A percentile compares a stretch with the other conserved stretches of the same genome.
phyloP scores from a whole-genome alignment of 208 protist genomes.

The Phytomonas francai region DNA sequence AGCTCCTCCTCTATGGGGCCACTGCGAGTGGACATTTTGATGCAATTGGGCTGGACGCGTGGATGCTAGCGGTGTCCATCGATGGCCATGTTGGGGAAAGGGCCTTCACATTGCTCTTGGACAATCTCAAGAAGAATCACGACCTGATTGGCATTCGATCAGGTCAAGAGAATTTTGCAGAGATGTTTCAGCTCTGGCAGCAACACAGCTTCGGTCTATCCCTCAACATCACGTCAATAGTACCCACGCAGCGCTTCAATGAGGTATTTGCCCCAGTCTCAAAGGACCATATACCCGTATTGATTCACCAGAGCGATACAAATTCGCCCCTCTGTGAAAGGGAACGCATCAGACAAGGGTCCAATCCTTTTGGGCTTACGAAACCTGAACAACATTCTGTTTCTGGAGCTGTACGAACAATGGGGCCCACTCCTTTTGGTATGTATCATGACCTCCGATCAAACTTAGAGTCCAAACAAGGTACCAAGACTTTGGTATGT shows the following conservation, averaged over 20 bases:
- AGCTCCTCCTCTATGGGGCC: conserved; percentile 49
- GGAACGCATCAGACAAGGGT: not conserved
- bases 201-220: not conserved
- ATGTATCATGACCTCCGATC: not conserved
- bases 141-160: not conserved
- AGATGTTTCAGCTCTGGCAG: not conserved
- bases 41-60: conserved; percentile 52
- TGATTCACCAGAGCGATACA: not conserved
- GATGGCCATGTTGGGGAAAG: conserved; percentile 10
- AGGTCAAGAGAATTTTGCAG: not conserved
- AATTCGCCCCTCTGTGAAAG: not conserved
- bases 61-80: conserved; percentile 44
- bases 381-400: not conserved
- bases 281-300: not conserved
- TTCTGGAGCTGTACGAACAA: not conserved
- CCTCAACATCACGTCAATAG: not conserved
- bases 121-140: not conserved
- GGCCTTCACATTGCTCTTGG: not conserved
- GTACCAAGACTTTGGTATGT: not conserved
- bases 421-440: not conserved
- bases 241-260: not conserved
- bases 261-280: not conserved
- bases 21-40: conserved; percentile 53
- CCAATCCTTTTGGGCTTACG: not conserved
- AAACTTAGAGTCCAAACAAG: not conserved